phyloP scores from a whole-genome alignment of 148 eudicot genomes.

The Arctostaphylos glauca region DNA sequence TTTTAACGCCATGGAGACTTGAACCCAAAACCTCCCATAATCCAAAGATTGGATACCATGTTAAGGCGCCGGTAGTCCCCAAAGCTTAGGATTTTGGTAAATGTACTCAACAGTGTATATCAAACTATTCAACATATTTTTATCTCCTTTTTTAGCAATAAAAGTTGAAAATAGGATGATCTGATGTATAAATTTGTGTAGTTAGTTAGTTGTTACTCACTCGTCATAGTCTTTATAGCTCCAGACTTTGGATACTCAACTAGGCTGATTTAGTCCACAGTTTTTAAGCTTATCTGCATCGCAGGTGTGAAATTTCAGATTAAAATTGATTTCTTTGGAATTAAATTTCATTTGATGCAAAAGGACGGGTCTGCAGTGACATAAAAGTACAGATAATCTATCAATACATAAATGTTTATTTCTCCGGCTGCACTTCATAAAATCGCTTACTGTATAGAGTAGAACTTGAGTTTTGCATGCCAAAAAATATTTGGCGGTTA shows the following conservation, averaged over 20 bases:
- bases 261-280: neutral
- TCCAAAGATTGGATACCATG: neutral
- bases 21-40: neutral
- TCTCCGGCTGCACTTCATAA: neutral
- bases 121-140: neutral
- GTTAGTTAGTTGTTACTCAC: neutral
- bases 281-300: neutral
- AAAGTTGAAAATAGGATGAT: neutral
- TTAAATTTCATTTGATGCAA: neutral
- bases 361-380: neutral
- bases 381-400: neutral
- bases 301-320: neutral
- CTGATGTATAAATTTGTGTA: neutral
- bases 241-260: neutral
- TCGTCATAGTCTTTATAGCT: neutral
- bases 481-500: neutral
- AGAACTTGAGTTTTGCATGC: neutral
- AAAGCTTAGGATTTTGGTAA: neutral
- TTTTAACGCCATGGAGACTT: neutral
- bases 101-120: no score
- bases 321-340: neutral
- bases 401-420: neutral
- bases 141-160: neutral
- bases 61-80: no score
- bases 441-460: neutral